A percentile compares a stretch with the other conserved stretches of the same genome.
These are phyloP conservation scores for Leccinum fibrillosum DNA, from an alignment of 768 basidiomycete genomes.

Conservation along the genomic window DNA sequence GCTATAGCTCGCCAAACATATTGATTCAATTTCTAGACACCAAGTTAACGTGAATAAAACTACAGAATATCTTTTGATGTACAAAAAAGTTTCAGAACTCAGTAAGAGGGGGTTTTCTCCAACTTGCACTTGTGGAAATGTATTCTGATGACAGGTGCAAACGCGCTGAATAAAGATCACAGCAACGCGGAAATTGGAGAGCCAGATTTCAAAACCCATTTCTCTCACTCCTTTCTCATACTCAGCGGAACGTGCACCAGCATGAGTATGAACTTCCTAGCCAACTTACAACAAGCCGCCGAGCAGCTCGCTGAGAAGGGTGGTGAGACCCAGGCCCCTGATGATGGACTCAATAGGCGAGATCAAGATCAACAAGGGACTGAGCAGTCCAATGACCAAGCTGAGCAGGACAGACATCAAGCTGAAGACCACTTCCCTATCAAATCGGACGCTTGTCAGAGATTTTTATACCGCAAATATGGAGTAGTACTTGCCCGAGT, in stretches of 20 bases:
- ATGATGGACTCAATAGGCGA: slow-evolving; percentile 9
- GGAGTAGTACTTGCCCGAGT: slow-evolving; percentile 5
- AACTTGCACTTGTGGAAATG: background rate
- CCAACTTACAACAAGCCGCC: slow-evolving; percentile 5
- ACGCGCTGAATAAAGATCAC: background rate
- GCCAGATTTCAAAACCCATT: background rate
- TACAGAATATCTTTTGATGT: background rate
- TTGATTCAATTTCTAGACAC: background rate
- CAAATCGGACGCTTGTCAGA: background rate
- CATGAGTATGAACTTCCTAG: background rate
- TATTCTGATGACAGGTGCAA: background rate
- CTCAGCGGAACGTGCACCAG: background rate
- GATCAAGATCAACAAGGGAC: slow-evolving; percentile 2
- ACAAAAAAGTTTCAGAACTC: background rate
- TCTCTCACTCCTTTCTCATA: background rate
- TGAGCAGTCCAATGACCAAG: slow-evolving; percentile 6
- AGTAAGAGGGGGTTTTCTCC: background rate
- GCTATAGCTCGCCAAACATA: background rate
- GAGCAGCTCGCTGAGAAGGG: background rate
- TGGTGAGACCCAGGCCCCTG: slow-evolving; percentile 1
- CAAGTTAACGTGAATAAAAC: background rate
- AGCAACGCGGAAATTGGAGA: background rate
- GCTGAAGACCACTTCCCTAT: background rate
- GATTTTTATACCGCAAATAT: background rate
- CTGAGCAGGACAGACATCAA: slow-evolving; percentile 4